Percentiles rank a stretch among this genome's conserved stretches.
Evolutionary conservation across 495 filamentous ascomycete genomes (phyloP).

Genomic region (Filosporella fistucella): DNA sequence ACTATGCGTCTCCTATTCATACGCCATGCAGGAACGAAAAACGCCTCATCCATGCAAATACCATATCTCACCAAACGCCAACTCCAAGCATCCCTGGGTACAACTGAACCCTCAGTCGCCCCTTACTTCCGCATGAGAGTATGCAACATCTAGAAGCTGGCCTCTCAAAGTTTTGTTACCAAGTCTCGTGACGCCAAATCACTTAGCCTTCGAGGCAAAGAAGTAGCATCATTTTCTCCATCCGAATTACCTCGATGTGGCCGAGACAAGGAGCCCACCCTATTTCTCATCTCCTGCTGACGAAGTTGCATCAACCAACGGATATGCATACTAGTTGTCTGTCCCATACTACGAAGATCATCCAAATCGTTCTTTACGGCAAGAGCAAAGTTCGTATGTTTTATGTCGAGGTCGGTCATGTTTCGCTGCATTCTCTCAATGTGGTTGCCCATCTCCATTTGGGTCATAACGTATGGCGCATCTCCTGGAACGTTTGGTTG

Average conservation of each 20-base stretch:
- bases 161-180: conserved; percentile 20
- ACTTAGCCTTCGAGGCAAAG: conserved; percentile 18
- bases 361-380: conserved; percentile 46
- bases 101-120: not conserved
- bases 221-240: conserved; percentile 5
- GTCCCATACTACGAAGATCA: conserved; percentile 46
- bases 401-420: conserved; percentile 40
- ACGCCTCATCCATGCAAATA: not conserved
- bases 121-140: not conserved
- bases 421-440: conserved; percentile 43
- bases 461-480: conserved; percentile 30
- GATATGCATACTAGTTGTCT: conserved; percentile 48
- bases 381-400: conserved; percentile 44
- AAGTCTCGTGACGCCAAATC: conserved; percentile 18
- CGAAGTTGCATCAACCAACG: conserved; percentile 49
- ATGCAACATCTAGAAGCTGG: not conserved
- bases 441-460: conserved; percentile 40
- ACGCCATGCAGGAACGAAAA: not conserved
- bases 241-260: conserved; percentile 21
- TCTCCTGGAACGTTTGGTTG: no score
- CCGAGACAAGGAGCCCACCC: conserved; percentile 19
- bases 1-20: not conserved
- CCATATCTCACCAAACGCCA: not conserved
- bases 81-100: not conserved
- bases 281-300: conserved; percentile 29